phyloP scores from a whole-genome alignment of 306 rosid genomes.

The Malus sieversii region DNA sequence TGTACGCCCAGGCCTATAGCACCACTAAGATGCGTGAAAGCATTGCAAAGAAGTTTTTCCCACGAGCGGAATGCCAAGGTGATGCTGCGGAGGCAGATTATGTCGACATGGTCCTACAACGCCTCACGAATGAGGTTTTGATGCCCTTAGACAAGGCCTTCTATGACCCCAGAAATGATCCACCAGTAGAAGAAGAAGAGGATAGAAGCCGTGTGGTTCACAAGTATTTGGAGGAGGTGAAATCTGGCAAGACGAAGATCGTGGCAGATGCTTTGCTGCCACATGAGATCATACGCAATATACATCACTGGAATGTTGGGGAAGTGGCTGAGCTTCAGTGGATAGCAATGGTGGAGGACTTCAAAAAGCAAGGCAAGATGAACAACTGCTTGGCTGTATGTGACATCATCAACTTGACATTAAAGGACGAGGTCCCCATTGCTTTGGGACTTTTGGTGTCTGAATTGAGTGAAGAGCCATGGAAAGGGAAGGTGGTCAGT shows the following conservation, averaged over 20 bases:
- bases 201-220: background rate
- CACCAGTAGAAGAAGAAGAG: background rate
- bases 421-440: background rate
- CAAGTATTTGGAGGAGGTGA: background rate
- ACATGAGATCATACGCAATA: background rate
- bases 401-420: background rate
- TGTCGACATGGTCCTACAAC: background rate
- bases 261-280: background rate
- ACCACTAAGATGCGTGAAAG: background rate
- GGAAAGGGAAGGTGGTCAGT: background rate
- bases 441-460: background rate
- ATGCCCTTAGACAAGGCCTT: background rate
- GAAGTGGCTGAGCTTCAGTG: background rate
- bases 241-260: background rate
- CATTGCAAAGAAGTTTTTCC: background rate
- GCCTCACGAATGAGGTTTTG: background rate
- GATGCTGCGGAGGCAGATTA: background rate
- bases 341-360: background rate
- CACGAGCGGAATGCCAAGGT: background rate
- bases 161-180: too few relatives aligned
- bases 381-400: background rate
- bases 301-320: background rate
- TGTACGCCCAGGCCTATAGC: background rate
- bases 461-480: background rate
- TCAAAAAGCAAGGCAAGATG: background rate